These are phyloP conservation scores for Cenchrus fungigraminus DNA, from an alignment of 176 grass and related monocot genomes.

Conservation along the genomic window DNA sequence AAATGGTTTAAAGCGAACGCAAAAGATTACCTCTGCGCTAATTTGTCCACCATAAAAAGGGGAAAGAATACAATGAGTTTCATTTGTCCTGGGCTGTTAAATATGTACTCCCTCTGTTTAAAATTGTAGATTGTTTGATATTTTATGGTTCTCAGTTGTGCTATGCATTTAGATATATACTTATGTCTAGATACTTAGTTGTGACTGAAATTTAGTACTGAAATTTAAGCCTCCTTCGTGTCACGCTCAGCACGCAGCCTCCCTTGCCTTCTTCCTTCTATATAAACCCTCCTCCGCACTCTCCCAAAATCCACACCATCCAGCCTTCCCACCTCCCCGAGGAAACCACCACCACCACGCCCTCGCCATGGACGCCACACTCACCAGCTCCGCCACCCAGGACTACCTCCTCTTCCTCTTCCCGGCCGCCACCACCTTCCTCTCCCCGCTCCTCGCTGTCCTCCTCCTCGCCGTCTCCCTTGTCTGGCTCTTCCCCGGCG, in stretches of 20 bases:
- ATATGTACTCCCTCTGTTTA: too few species aligned
- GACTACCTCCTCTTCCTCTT: slow-evolving; percentile 43
- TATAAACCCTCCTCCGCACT: slow-evolving; percentile 23
- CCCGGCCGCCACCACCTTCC: slow-evolving; percentile 28
- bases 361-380: slow-evolving; percentile 30
- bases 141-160: too few species aligned
- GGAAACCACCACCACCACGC: neutral
- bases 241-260: neutral
- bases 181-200: too few species aligned
- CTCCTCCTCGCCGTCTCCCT: slow-evolving; percentile 42
- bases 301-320: slow-evolving; percentile 36
- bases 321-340: slow-evolving; percentile 26
- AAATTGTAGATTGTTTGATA: too few species aligned
- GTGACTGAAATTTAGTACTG: too few species aligned
- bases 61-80: neutral
- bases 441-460: slow-evolving; percentile 51
- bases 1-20: too few species aligned
- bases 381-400: slow-evolving; percentile 7
- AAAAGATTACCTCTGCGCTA: too few species aligned
- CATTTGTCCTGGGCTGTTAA: neutral
- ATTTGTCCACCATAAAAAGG: neutral
- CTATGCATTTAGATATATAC: too few species aligned
- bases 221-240: neutral
- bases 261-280: neutral
- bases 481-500: slow-evolving; percentile 52